Evolutionary conservation across 371 early-diverging fungal species (phyloP), one percentile per base, ranked within the genome.

Genomic region (Thermomucor indicae-seudaticae): DNA sequence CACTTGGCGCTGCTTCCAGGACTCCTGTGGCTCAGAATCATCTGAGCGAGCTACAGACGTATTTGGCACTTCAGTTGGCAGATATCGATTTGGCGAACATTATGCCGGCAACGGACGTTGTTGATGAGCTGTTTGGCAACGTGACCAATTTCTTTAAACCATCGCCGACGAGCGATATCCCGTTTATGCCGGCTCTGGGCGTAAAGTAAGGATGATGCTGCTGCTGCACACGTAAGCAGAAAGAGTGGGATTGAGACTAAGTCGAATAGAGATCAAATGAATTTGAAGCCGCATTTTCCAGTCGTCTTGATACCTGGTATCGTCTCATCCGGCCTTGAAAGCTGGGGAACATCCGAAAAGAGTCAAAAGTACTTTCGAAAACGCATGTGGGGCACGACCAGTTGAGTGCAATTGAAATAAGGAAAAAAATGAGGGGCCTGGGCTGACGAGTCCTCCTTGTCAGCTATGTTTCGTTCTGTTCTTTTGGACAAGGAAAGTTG

Each of bases 251-350:
- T 19, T 40, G 11, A 5, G 7, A 29, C 25, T 28, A 28, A n/a
- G 19, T 30, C 50, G 14, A 17, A 49, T 39, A 66, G 76, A 39
- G 70, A 63, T 11, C 49, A 59, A 32, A 20, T 65, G 17, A 65
- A 55, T 27, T 43, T 79, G 8, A 72, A 67, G 22, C 67, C 78
- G 4, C 79, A 82, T 54, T 73, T 82, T 64, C 90, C 89, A 29
- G 91, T 97, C 0, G 78, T 92, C 1, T 65, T 97, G 60, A 86
- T 97, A 20, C 97, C 96, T 0, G 97, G 97, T 27, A 89, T 96
- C 53, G 82, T 92, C 11, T 90, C 92, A 1, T 87, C 93, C 28
- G 88, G 90, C 3, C 77, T 97, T 19, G 97, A 96, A 64, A 90
- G 91, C 47, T 96, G 95, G 96, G 86, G 86, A 31, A 85, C 89